Evolutionary conservation across 495 filamentous ascomycete species (phyloP).

Genomic region (Lophiostoma macrostomum): DNA sequence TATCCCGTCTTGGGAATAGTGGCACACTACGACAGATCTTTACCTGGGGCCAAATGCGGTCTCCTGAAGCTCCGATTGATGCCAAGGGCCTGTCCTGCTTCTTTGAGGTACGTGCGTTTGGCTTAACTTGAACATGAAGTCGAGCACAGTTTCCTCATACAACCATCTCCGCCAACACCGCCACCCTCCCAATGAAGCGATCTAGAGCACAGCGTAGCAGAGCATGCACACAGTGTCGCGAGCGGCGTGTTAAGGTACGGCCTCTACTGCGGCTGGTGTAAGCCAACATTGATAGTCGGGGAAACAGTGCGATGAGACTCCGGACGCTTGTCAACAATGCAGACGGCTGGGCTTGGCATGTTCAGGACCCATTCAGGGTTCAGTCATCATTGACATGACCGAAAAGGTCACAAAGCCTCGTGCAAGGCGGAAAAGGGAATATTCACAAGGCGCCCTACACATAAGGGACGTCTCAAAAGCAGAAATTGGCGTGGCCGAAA

Average conservation of each 20-base stretch:
- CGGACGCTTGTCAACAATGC: conserved; percentile 21
- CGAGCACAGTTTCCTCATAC: no score
- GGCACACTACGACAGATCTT: no score
- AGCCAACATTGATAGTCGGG: conserved; percentile 1
- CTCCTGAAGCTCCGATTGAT: no score
- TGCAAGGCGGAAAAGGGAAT: conserved; percentile 15
- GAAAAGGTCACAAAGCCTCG: conserved; percentile 25
- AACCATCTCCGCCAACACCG: no score
- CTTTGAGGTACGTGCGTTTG: no score
- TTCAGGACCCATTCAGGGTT: conserved; percentile 21
- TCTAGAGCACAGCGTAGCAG: conserved; percentile 26
- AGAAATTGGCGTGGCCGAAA: no score
- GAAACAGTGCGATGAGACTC: conserved; percentile 25
- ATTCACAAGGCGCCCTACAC: neutral
- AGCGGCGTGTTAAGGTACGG: conserved; percentile 26
- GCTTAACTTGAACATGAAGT: no score
- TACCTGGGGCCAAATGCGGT: no score
- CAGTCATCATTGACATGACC: conserved; percentile 31
- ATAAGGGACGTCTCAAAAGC: no score
- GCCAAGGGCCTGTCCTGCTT: no score
- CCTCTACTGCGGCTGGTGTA: neutral
- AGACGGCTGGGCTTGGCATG: conserved; percentile 18
- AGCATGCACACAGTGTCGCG: conserved; percentile 26
- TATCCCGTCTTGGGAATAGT: no score
- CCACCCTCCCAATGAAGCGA: conserved; percentile 16